Base-by-base conservation (phyloP, 257 asterid genomes). In the Nyctanthes arbortristis region DNA sequence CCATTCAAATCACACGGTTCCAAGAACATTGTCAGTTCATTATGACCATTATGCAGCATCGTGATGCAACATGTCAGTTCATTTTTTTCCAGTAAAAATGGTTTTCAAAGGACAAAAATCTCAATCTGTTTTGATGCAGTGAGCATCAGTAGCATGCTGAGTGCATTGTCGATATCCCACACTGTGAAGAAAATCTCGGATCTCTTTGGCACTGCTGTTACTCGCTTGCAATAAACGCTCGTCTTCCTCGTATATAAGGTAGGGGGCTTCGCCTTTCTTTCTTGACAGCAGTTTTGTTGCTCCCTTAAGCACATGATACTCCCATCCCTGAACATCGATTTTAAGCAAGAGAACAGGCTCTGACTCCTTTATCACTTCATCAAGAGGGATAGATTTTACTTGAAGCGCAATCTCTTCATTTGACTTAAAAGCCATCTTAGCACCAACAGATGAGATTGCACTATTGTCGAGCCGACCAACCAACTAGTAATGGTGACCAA, bases 281-380 rank as follows among this genome's bases (percentile, higher is more conserved):
- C 98, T 87, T 0, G 97, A 94, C 45, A 94, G 73, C 67, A 94
- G 59, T 74, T 87, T 94, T 6, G 91, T 60, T 7, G 98, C 98
- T 6, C 99, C 99, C 73, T 84, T 94, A 2, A 94, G 87, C 10
- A 94, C 99, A 45, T 92, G 99, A 79, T 89, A 83, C 84, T 94
- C 99, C 99, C 99, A 94, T 11, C 99, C 99, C 75, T 94, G 99
- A 77, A 94, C 99, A 52, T 94, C 99, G 72, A 94, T 94, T 74
- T 94, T 94, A 72, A 94, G 78, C 67, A 92, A 69, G 6, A 89
- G 84, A 63, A 94, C 96, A 4, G 52, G 74, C 77, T 91, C 97
- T 0, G 88, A 77, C 32, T 87, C 99, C 64, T 35, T 69, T 71
- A 94, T 83, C 56, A 92, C 76, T 56, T 87, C 84, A 25, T 94